These are phyloP conservation scores for Trametes coccinea DNA, from an alignment of 768 basidiomycete genomes.

Conservation along the genomic window DNA sequence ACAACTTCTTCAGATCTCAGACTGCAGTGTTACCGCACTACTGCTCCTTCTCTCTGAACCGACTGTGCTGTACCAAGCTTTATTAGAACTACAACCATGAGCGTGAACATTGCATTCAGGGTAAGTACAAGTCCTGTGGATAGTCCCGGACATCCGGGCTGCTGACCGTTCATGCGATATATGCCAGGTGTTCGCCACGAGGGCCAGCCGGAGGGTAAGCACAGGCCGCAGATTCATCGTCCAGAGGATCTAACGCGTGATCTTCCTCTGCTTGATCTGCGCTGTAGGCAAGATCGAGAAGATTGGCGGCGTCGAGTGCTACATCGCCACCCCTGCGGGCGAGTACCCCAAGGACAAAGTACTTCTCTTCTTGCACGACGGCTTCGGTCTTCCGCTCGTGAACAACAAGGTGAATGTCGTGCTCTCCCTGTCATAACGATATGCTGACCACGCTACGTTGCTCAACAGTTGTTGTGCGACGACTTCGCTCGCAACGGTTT, in stretches of 20 bases:
- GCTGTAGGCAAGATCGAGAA: conserved; percentile 37
- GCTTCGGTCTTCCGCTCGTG: conserved; percentile 30
- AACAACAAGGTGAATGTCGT: conserved; percentile 26
- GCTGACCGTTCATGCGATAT: too few species aligned
- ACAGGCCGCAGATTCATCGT: background rate
- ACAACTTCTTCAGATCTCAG: too few species aligned
- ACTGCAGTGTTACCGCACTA: too few species aligned
- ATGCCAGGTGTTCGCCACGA: background rate
- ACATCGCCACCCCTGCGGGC: conserved; percentile 41
- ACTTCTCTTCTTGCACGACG: conserved; percentile 41
- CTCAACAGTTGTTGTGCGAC: conserved; percentile 32
- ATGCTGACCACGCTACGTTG: too few species aligned
- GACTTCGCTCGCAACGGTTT: conserved; percentile 37
- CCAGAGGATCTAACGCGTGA: background rate
- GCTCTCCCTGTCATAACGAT: too few species aligned
- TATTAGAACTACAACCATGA: too few species aligned
- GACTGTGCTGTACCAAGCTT: too few species aligned
- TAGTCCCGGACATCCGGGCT: too few species aligned
- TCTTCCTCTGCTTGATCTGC: background rate
- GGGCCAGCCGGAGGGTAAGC: background rate
- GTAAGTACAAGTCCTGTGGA: too few species aligned
- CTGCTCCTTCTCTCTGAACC: too few species aligned
- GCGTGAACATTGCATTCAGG: too few species aligned
- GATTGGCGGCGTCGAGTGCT: conserved; percentile 42
- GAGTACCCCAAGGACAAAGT: conserved; percentile 39